Evolutionary conservation across 192 early-diverging fungal genomes (phyloP).

Genomic region (Coemansia sp.): DNA sequence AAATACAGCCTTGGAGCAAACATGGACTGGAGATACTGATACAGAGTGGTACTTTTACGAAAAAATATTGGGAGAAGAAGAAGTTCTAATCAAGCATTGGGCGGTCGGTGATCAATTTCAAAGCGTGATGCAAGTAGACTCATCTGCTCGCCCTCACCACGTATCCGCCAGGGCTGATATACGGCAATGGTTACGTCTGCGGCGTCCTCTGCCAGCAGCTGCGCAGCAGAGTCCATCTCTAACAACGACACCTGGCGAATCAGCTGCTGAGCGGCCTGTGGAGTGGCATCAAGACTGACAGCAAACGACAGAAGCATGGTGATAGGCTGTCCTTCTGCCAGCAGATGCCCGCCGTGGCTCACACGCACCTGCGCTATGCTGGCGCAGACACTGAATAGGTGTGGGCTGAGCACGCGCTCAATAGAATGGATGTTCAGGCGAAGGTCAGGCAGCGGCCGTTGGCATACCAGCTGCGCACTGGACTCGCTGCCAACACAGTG

Average conservation of each 20-base stretch:
- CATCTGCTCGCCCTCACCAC: conserved; percentile 14
- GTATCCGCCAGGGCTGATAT: conserved; percentile 33
- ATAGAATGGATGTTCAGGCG: conserved; percentile 12
- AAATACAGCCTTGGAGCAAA: background rate
- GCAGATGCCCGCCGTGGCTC: background rate
- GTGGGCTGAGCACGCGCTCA: conserved; percentile 20
- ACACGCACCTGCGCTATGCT: conserved; percentile 10
- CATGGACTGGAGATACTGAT: background rate
- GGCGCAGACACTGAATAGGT: conserved; percentile 29
- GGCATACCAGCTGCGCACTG: conserved; percentile 15
- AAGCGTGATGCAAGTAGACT: conserved; percentile 41
- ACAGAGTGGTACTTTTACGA: background rate
- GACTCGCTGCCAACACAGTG: conserved; percentile 32
- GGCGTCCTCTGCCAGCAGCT: background rate
- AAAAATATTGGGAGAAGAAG: background rate
- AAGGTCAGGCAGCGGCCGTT: conserved; percentile 16
- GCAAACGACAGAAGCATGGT: conserved; percentile 35
- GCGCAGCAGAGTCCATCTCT: background rate
- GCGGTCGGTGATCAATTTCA: conserved; percentile 1
- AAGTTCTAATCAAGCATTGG: background rate
- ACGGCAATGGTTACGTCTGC: conserved; percentile 14
- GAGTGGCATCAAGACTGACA: conserved; percentile 25
- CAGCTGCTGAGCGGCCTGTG: conserved; percentile 22
- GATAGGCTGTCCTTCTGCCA: conserved; percentile 22
- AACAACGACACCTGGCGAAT: conserved; percentile 6